Evolutionary conservation across 495 filamentous ascomycete species (phyloP).

Genomic region (Hypoxylon trugodes): DNA sequence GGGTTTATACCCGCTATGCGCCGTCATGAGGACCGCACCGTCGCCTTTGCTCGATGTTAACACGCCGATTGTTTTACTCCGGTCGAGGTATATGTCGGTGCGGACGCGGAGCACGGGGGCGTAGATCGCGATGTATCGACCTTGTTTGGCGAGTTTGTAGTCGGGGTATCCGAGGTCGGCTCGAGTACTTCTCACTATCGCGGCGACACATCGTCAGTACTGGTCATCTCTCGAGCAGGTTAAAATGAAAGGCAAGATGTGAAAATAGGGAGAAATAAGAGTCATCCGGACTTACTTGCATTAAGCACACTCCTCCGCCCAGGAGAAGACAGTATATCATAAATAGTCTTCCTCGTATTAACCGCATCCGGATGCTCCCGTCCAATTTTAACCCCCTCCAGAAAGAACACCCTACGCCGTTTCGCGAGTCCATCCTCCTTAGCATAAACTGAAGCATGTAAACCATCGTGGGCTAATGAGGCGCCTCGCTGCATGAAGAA

Average conservation of each 20-base stretch:
- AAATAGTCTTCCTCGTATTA: constrained; percentile 10
- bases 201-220: too few species aligned
- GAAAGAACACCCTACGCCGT: constrained; percentile 18
- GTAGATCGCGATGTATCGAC: constrained; percentile 30
- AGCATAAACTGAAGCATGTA: constrained; percentile 25
- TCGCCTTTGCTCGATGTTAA: constrained; percentile 26
- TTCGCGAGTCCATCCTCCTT: constrained; percentile 22
- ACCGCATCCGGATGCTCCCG: constrained; percentile 16
- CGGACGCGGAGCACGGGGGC: constrained; percentile 24
- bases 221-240: too few species aligned
- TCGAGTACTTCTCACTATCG: constrained; percentile 16
- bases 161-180: constrained; percentile 32
- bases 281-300: constrained; percentile 10
- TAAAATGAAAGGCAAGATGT: not conserved
- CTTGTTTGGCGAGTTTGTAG: constrained; percentile 31
- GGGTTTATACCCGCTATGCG: constrained; percentile 24
- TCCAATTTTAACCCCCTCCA: constrained; percentile 6
- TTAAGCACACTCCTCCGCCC: constrained; percentile 18
- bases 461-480: constrained; percentile 13
- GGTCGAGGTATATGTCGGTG: constrained; percentile 25
- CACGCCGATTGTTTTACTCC: constrained; percentile 38
- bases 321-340: constrained; percentile 19
- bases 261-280: not conserved
- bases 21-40: constrained; percentile 25
- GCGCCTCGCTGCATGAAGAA: constrained; percentile 29